Evolutionary conservation across 78 protist genomes (phyloP).

Genomic region (Dictyostelium firmibasis): DNA sequence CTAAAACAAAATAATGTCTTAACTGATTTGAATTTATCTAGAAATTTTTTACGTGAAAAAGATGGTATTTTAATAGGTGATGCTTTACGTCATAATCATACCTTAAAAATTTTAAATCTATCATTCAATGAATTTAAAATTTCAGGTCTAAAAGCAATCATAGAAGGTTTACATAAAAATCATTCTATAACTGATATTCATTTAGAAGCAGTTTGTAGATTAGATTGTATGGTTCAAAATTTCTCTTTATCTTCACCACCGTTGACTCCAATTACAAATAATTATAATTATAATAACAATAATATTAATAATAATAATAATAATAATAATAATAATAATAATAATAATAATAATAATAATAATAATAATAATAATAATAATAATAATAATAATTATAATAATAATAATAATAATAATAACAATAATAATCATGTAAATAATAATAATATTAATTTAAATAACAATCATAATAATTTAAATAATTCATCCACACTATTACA

Average conservation of each 20-base stretch:
- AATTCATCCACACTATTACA: not conserved
- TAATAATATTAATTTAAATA: too few relatives aligned
- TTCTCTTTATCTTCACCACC: conserved; percentile 35
- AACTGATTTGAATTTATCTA: conserved; percentile 11
- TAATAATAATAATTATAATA: not conserved
- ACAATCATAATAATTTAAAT: not conserved
- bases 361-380: not conserved
- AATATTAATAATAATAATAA: not conserved
- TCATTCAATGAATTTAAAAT: conserved; percentile 49
- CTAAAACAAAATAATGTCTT: not conserved
- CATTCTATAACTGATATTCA: not conserved
- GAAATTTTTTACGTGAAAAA: conserved; percentile 33
- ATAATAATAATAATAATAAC: not conserved
- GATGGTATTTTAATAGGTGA: conserved; percentile 46
- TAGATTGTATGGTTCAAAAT: conserved; percentile 40
- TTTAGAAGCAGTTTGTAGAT: conserved; percentile 54
- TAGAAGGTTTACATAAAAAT: conserved; percentile 33
- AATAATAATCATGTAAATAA: too few relatives aligned
- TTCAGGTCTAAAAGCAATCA: conserved; percentile 31
- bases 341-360: too few relatives aligned
- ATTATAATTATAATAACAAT: not conserved
- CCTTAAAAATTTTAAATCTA: conserved; percentile 1
- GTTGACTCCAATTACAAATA: conserved; percentile 7
- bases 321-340: too few relatives aligned
- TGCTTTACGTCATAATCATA: not conserved